Evolutionary conservation across 2,329 filamentous ascomycete genomes (phyloP).

Genomic region (Talaromyces albobiverticillius): DNA sequence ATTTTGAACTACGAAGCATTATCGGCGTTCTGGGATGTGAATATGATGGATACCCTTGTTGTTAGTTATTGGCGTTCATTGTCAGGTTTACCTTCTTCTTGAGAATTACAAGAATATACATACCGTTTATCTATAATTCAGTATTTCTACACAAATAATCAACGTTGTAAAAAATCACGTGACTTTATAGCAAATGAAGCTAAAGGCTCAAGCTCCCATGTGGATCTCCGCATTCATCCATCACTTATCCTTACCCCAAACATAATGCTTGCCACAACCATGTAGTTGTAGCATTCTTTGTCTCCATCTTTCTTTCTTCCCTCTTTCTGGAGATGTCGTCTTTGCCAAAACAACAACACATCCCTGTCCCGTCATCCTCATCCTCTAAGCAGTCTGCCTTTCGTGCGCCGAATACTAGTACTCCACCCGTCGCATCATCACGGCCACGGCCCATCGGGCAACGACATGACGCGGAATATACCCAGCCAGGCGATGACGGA

Average conservation of each 20-base stretch:
- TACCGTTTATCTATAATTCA: background rate
- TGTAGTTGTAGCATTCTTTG: slow-evolving; percentile 24
- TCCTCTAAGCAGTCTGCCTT: slow-evolving; percentile 24
- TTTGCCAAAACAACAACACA: slow-evolving; percentile 28
- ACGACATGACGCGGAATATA: background rate
- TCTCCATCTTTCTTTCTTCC: background rate
- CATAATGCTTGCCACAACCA: slow-evolving; percentile 18
- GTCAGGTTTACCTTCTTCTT: background rate
- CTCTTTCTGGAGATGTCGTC: slow-evolving; percentile 33
- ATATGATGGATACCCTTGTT: background rate
- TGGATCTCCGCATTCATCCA: background rate
- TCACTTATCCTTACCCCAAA: background rate
- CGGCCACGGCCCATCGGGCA: slow-evolving; percentile 21
- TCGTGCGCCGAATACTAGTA: background rate
- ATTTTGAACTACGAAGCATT: no score
- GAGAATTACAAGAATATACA: no score
- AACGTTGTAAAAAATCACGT: no score
- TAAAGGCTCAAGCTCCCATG: background rate
- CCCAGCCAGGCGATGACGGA: slow-evolving; percentile 2
- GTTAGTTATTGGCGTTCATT: background rate
- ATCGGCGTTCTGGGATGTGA: slow-evolving; percentile 2
- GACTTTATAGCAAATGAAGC: slow-evolving; percentile 29
- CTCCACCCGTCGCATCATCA: background rate
- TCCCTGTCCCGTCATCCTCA: slow-evolving; percentile 25
- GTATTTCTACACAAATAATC: no score